Evolutionary conservation across 75 land plant species (phyloP), one percentile per base, ranked within the genome.

Genomic region (Selaginella tamariscina): DNA sequence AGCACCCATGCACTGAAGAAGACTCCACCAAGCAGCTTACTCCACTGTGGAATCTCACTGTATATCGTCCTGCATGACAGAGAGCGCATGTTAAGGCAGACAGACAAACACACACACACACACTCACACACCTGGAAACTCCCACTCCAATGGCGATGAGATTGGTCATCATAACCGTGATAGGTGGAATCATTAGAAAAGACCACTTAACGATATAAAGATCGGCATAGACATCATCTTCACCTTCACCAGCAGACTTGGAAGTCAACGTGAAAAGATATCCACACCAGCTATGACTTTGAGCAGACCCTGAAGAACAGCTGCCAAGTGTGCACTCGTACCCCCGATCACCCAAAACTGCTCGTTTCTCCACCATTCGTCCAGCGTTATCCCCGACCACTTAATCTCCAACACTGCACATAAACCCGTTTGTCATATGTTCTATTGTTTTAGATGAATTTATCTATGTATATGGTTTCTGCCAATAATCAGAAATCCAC

Each of bases 261-360:
- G 89, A 82, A 0, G 96, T 91, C 69, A 92, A 64, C n/a, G 90
- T 92, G 84, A 92, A 92, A 0, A 89, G 54, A 92, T 89, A 44
- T 92, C 96, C 9, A 91, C 80, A 9, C 97, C 96, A 1, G 97
- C 97, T 0, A 92, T 74, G 32, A 92, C 96, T 71, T 92, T 92
- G 33, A 92, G 66, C 2, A 89, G 72, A 22, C 96, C 96, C 70
- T 92, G 97, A 11, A 89, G 28, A n/a, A 92, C 97, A 0, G 97
- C 97, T 2, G 88, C 96, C 15, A 95, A 84, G 55, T 92, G 97
- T 0, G 97, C 97, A 65, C 96, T 89, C 0, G 97, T 92, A 2
- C 96, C 97, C 20, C 97, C 97, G 20, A 90, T 92, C 22, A 92
- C 30, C 97, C 97, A 92, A 60, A 92, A 92, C 79, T 92, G 88